A percentile compares a stretch with the other conserved stretches of the same genome.
phyloP scores from a whole-genome alignment of 768 basidiomycete genomes.

The Termitomyces sp. region DNA sequence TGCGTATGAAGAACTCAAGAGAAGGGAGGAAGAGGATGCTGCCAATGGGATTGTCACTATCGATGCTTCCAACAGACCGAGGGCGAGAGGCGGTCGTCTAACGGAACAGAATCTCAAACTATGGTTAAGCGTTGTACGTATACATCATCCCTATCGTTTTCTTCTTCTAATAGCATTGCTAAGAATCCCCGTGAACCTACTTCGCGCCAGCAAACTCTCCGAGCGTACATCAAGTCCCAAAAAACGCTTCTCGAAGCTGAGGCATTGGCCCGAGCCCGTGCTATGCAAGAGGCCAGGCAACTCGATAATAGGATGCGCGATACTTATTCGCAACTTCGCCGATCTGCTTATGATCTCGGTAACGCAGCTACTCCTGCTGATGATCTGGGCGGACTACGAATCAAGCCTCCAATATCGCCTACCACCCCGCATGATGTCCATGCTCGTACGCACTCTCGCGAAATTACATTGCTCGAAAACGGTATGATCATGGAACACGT shows the following conservation, averaged over 20 bases:
- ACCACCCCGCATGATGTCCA: constrained; percentile 35
- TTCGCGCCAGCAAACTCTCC: constrained; percentile 79
- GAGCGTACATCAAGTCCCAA: constrained; percentile 80
- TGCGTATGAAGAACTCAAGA: constrained; percentile 71
- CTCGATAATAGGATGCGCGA: constrained; percentile 78
- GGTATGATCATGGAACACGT: constrained; percentile 90
- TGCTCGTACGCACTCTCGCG: constrained; percentile 55
- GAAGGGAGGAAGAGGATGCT: constrained; percentile 70
- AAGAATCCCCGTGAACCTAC: constrained; percentile 94
- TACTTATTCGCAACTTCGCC: constrained; percentile 73
- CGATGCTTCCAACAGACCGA: constrained; percentile 56
- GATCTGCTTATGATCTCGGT: constrained; percentile 72
- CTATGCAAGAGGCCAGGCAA: constrained; percentile 73
- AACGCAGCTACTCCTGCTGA: constrained; percentile 44
- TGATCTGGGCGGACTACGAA: constrained; percentile 64
- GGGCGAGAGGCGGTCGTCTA: constrained; percentile 62
- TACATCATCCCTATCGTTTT: neutral
- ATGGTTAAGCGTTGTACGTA: constrained; percentile 75
- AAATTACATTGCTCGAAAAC: constrained; percentile 80
- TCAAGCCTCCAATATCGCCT: constrained; percentile 57
- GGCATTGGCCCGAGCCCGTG: constrained; percentile 70
- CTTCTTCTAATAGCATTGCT: constrained; percentile 10
- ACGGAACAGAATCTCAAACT: constrained; percentile 77
- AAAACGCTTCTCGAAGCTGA: constrained; percentile 80
- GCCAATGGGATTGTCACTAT: constrained; percentile 39